Percentiles rank a stretch among this genome's conserved stretches.
phyloP scores from a whole-genome alignment of 2,329 filamentous ascomycete species.

The Pseudophaeomoniella oleicola region DNA sequence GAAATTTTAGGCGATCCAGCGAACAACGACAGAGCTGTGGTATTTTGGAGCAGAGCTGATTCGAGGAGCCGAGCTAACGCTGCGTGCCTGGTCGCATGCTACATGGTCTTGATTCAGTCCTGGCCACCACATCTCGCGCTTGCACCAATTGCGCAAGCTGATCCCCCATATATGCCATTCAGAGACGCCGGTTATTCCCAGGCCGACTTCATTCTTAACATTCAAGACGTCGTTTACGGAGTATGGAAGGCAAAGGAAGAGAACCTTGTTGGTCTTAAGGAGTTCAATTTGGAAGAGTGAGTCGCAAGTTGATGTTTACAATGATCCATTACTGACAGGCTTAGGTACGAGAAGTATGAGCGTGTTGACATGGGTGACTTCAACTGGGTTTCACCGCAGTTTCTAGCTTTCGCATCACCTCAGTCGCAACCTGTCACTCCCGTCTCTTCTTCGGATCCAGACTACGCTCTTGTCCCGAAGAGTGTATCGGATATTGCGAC shows the following conservation, averaged over 20 bases:
- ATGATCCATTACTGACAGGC: conserved; percentile 3
- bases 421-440: conserved; percentile 65
- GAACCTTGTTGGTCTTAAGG: conserved; percentile 75
- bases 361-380: conserved; percentile 97
- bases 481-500: conserved; percentile 58
- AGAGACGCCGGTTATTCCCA: conserved; percentile 96
- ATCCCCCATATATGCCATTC: conserved; percentile 97
- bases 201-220: conserved; percentile 87
- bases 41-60: conserved; percentile 92
- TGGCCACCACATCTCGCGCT: conserved; percentile 95
- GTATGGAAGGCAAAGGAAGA: conserved; percentile 99
- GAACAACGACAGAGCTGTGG: conserved; percentile 78
- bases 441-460: conserved; percentile 56
- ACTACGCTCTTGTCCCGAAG: conserved; percentile 60
- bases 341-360: conserved; percentile 78
- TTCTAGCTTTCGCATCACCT: conserved; percentile 91
- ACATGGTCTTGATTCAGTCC: conserved; percentile 96
- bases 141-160: conserved; percentile 88
- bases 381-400: conserved; percentile 96
- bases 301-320: conserved; percentile 13
- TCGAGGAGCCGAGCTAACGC: conserved; percentile 81
- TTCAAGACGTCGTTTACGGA: conserved; percentile 95
- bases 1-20: conserved; percentile 84
- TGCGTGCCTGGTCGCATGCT: conserved; percentile 86
- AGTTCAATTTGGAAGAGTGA: conserved; percentile 85